Evolutionary conservation across 2,329 filamentous ascomycete genomes (phyloP).

Genomic region (Calonectria pseudoturangicola): DNA sequence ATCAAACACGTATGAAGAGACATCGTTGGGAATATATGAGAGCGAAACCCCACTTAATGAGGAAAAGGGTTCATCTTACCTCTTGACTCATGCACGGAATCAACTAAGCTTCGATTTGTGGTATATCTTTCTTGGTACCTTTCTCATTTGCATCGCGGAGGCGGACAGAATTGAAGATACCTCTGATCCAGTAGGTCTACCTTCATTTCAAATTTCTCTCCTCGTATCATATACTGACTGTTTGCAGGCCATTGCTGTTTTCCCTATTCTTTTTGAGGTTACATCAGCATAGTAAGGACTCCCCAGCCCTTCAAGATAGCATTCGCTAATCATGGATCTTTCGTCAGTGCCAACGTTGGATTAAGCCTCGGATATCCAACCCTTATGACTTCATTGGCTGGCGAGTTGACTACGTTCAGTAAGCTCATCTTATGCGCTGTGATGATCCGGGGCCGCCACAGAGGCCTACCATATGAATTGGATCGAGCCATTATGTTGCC

Average conservation of each 20-base stretch:
- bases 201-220: neutral
- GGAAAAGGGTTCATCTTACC: constrained; percentile 52
- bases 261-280: constrained; percentile 58
- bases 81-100: constrained; percentile 59
- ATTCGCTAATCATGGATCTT: neutral
- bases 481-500: constrained; percentile 60
- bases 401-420: constrained; percentile 56
- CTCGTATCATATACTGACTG: neutral
- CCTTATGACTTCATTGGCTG: constrained; percentile 55
- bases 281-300: constrained; percentile 57
- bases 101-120: constrained; percentile 65
- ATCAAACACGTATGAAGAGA: constrained; percentile 77
- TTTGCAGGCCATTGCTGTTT: constrained; percentile 54
- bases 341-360: constrained; percentile 58
- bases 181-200: constrained; percentile 48
- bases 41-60: constrained; percentile 50
- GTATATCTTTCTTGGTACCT: constrained; percentile 63
- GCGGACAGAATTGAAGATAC: constrained; percentile 50
- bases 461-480: constrained; percentile 58
- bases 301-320: neutral
- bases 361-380: constrained; percentile 58
- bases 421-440: constrained; percentile 61
- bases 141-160: constrained; percentile 59
- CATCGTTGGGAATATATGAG: constrained; percentile 75
- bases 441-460: constrained; percentile 62